These are phyloP conservation scores for Penicillium argentinense DNA, from an alignment of 495 filamentous ascomycete species.

Conservation along the genomic window DNA sequence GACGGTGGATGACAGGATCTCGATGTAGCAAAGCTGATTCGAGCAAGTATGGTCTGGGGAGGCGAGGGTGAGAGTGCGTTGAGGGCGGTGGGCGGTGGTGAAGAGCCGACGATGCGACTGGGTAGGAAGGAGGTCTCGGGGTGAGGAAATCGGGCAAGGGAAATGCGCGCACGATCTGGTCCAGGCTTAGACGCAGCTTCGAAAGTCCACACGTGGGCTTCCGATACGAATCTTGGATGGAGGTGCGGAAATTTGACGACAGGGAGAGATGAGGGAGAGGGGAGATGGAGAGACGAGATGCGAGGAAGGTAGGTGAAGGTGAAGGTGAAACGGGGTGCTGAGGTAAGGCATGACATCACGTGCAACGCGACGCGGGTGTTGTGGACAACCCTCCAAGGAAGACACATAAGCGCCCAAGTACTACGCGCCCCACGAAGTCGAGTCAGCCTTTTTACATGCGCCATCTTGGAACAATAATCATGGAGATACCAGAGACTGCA, in stretches of 20 bases:
- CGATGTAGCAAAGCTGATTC: conserved; percentile 16
- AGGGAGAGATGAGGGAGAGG: conserved; percentile 5
- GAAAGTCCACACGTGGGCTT: conserved; percentile 1
- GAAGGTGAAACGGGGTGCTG: conserved; percentile 8
- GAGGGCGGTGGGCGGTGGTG: conserved; percentile 9
- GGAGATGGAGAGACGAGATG: conserved; percentile 3
- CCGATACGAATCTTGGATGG: neutral
- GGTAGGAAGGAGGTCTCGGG: conserved; percentile 16
- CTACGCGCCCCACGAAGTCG: too few species aligned
- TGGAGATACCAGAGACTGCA: conserved; percentile 34
- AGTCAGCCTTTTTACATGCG: too few species aligned
- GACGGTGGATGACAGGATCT: conserved; percentile 14
- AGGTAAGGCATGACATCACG: conserved; percentile 16
- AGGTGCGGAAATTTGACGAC: neutral
- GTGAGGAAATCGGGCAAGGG: conserved; percentile 21
- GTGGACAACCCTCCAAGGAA: neutral
- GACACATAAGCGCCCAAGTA: too few species aligned
- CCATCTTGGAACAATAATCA: too few species aligned
- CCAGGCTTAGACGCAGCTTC: conserved; percentile 5
- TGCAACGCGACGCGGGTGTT: conserved; percentile 14
- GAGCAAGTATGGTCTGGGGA: conserved; percentile 12
- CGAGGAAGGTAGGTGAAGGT: conserved; percentile 4
- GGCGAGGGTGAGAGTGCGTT: conserved; percentile 11
- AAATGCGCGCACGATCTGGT: conserved; percentile 9
- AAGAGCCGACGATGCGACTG: conserved; percentile 26